Base-by-base conservation (phyloP, 2,329 filamentous ascomycete genomes). In the Trichocomaceae sp. region DNA sequence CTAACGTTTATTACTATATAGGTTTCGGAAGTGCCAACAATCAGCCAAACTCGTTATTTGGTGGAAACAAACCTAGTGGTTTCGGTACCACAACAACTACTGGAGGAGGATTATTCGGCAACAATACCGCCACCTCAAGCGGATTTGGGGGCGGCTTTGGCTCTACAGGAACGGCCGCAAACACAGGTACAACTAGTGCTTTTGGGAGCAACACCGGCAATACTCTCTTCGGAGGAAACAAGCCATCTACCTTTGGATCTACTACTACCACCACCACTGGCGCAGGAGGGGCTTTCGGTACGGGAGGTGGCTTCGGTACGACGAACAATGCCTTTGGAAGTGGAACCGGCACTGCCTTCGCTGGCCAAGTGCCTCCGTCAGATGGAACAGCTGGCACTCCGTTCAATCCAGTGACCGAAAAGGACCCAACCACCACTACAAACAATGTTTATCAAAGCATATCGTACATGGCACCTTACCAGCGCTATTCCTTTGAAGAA, bases 401-500 rank as follows among this genome's bases (percentile, higher is more conserved):
- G 1, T 78, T 77, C 61, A 73, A 63, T 50, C 62, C 74, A 4
- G 72, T 68, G 45, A 70, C 67, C 5, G 76, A 78, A 58, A 78
- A 77, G 61, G 76, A 78, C 58, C 49, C 45, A 26, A 60, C 61
- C 45, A 64, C 66, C n/a, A 67, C 51, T 39, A 60, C 61, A 9
- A 77, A 67, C 50, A 77, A 74, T 57, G 67, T 74, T 55, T 78
- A 74, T 55, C 76, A 78, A 62, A 78, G 74, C 59, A 73, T 78
- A 60, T 71, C 64, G 22, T 75, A 76, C 54, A 75, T 76, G 73
- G 68, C 67, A 46, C 73, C 76, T 5, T 78, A 78, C 75, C 85
- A 85, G 70, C 95, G 93, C 69, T 97, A 87, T 77, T 96, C 92
- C 9, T 83, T 88, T n/a, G 93, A 87, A 66, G 76, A 93, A 70